Evolutionary conservation across 768 basidiomycete genomes (phyloP).

Genomic region (Mrakia blollopis): DNA sequence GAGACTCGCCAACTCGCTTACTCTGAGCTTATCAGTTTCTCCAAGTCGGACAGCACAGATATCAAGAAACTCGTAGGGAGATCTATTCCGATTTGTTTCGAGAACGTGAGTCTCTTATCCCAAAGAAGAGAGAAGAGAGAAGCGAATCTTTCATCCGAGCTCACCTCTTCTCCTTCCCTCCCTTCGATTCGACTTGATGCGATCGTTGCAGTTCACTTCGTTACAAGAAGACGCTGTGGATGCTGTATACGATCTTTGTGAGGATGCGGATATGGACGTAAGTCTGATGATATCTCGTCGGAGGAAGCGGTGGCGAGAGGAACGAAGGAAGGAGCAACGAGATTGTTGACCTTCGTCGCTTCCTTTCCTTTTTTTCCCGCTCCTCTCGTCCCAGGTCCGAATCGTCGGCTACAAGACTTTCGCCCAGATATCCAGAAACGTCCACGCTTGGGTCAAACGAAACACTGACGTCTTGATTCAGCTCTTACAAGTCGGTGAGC

Average conservation of each 20-base stretch:
- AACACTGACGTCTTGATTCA: conserved; percentile 32
- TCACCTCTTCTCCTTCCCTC: background rate
- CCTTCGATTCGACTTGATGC: background rate
- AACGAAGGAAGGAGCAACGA: background rate
- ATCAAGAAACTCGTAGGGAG: conserved; percentile 18
- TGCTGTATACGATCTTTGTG: conserved; percentile 28
- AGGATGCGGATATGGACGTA: conserved; percentile 19
- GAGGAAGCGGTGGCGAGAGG: too few species aligned
- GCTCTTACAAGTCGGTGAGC: conserved; percentile 25
- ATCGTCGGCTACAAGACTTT: conserved; percentile 28
- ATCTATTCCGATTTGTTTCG: background rate
- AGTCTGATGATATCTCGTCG: background rate
- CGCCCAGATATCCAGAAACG: conserved; percentile 10
- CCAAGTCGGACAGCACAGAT: background rate
- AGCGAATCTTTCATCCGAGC: background rate
- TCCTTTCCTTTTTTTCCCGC: background rate
- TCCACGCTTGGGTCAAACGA: conserved; percentile 25
- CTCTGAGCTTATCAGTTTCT: conserved; percentile 1
- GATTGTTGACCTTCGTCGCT: background rate
- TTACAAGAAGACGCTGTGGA: conserved; percentile 30
- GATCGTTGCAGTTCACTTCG: background rate
- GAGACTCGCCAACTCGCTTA: background rate
- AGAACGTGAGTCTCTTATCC: background rate
- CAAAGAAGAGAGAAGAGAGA: background rate
- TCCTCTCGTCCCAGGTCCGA: conserved; percentile 9